Evolutionary conservation across 2,329 filamentous ascomycete genomes (phyloP).

Genomic region (Amesomyces nigricolor): DNA sequence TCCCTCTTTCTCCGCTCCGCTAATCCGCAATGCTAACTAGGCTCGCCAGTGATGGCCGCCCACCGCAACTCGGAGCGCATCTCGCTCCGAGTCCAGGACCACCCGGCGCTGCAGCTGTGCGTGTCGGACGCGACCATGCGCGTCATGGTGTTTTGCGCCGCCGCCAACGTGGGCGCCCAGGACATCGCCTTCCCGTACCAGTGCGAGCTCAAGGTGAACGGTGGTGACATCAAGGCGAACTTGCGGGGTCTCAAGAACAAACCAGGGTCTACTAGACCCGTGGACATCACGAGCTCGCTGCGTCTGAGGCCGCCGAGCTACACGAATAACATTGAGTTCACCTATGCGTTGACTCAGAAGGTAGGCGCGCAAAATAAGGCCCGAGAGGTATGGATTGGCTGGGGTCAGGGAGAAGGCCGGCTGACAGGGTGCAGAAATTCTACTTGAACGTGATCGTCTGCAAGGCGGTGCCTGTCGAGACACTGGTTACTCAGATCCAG

Average conservation of each 20-base stretch:
- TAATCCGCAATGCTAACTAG: slow-evolving; percentile 19
- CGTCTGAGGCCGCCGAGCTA: slow-evolving; percentile 63
- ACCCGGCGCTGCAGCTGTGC: slow-evolving; percentile 50
- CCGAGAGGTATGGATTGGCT: slow-evolving; percentile 16
- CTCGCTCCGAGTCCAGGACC: slow-evolving; percentile 44
- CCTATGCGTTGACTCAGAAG: slow-evolving; percentile 88
- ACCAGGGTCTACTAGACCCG: slow-evolving; percentile 87
- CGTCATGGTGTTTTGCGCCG: slow-evolving; percentile 79
- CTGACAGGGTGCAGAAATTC: slow-evolving; percentile 52
- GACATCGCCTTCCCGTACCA: slow-evolving; percentile 89
- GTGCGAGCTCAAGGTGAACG: slow-evolving; percentile 86
- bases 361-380: slow-evolving; percentile 36
- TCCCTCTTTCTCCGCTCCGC: background rate
- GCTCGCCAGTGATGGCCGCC: slow-evolving; percentile 49
- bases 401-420: slow-evolving; percentile 14
- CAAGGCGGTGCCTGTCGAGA: slow-evolving; percentile 62
- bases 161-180: slow-evolving; percentile 56
- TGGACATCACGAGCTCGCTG: slow-evolving; percentile 77
- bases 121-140: slow-evolving; percentile 56
- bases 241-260: slow-evolving; percentile 93
- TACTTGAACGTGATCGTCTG: slow-evolving; percentile 72
- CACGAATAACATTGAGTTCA: slow-evolving; percentile 73
- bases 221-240: slow-evolving; percentile 85
- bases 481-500: slow-evolving; percentile 64
- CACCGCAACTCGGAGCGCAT: slow-evolving; percentile 46